Evolutionary conservation across 169 alveolate species (phyloP), one percentile per base, ranked within the genome.

Genomic region (Cryptosporidium tyzzeri): DNA sequence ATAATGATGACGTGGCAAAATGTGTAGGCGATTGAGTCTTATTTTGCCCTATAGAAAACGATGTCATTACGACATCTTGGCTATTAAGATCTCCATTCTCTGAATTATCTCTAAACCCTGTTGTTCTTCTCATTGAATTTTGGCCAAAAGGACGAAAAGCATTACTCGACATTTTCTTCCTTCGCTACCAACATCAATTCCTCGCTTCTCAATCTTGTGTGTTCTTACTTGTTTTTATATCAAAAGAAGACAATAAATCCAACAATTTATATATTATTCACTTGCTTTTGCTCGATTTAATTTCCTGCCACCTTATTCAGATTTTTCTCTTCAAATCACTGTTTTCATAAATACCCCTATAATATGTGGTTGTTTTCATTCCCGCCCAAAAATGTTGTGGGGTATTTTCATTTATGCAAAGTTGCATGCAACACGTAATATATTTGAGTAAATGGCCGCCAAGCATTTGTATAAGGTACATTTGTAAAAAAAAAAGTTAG

Each of bases 1-100:
- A 10, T n/a, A 80, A 45, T 21, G 89, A 80, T n/a, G 89, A 41
- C 18, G 89, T 80, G 26, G 89, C 89, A 65, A 41, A 80, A 33
- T 80, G 89, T 1, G 89, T 31, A 21, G 89, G 89, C 10, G 89
- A 80, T n/a, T 62, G 74, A 10, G 37, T 45, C 48, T 80, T 80
- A 44, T 80, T 80, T 5, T 37, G 55, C 23, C 68, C 68, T 8
- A 71, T 71, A 3, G 85, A 50, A 31, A 29, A 71, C 26, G 61
- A 50, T 23, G 85, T 71, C 69, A 71, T 45, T 6, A 48, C 21
- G 14, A 71, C 61, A 35, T 71, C 85, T 31, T 45, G 61, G 29
- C 67, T 48, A 23, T 71, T 71, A 9, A 71, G 33, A 23, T 44
- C 85, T 29, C 85, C 85, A 48, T 71, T 55, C 29, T 50, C 85